Conservation (phyloP, 805 yeast species). For the Vanderwaltozyma polyspora region DNA sequence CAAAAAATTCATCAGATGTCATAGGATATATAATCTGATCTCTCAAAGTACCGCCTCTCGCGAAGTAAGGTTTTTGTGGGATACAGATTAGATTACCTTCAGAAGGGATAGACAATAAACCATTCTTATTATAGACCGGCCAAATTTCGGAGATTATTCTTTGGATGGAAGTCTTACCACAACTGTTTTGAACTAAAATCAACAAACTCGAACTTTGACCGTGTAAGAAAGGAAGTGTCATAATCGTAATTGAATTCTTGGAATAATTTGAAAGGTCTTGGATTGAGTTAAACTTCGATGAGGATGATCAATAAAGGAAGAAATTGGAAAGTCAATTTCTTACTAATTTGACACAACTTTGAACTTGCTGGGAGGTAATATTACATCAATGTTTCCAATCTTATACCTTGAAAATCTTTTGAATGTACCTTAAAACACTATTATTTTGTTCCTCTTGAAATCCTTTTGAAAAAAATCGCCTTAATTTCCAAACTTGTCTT, state of each 20-base stretch:
- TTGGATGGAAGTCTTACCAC: constrained; percentile 81
- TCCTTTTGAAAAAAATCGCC: too few species aligned
- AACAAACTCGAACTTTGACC: constrained; percentile 53
- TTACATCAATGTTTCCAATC: constrained; percentile 77
- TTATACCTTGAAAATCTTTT: constrained; percentile 60
- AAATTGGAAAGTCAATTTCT: constrained; percentile 50
- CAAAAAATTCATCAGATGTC: constrained; percentile 66
- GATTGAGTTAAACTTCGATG: constrained; percentile 26
- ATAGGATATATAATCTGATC: constrained; percentile 87
- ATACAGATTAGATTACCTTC: constrained; percentile 60
- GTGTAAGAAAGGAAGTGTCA: constrained; percentile 18
- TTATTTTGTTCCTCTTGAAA: not conserved
- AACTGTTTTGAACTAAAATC: constrained; percentile 78
- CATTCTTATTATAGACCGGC: constrained; percentile 67
- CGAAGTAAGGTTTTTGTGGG: constrained; percentile 80
- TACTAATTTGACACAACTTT: constrained; percentile 50
- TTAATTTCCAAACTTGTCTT: not conserved
- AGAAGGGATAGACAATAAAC: constrained; percentile 70
- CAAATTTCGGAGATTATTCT: constrained; percentile 79
- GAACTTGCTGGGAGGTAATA: constrained; percentile 62
- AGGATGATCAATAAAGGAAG: constrained; percentile 15
- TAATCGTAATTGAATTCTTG: constrained; percentile 8
- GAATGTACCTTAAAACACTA: constrained; percentile 71
- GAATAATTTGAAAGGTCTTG: constrained; percentile 21
- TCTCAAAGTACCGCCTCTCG: constrained; percentile 64